Base-by-base conservation (phyloP, 176 grass and related monocot genomes). In the Avena atlantica region DNA sequence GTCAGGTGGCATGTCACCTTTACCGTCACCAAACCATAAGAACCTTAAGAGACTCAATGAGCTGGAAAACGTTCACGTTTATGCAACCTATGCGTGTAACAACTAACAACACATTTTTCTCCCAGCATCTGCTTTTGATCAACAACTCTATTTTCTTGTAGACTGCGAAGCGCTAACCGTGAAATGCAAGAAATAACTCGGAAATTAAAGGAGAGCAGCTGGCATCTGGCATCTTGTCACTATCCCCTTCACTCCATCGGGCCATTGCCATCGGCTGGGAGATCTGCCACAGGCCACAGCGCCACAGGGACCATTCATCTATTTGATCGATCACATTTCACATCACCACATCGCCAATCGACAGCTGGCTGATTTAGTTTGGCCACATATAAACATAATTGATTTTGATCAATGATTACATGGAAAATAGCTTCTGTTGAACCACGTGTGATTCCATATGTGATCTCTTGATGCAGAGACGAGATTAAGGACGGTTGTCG, bases 11-110 rank as follows among this genome's bases (percentile, higher is more conserved):
- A 63, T 52, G 81, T 73, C 66, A 55, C 81, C 87, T 47, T 69
- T 72, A 19, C 52, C 10, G 29, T 84, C 81, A 84, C 81, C 81
- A 73, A 88, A 84, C 47, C 52, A 21, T 16, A 24, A 25, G n/a
- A 45, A 81, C 42, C 68, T 44, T 59, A 20, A 21, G 53, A 82
- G 5, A 6, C 8, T 49, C 10, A 3, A 6, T 47, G 56, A 79
- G 31, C 63, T 29, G 50, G 15, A 45, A 23, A 19, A 70, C 29
- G 49, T 53, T 1, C 81, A 73, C 60, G 87, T 84, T 77, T 16
- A 66, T 34, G 13, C 51, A 10, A 23, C 25, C n/a, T 9, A 79
- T n/a, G 37, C 13, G 37, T 48, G 68, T 6, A 24, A 50, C 4
- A 40, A 60, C 36, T 4, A 24, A 50, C 4, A 40, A 60, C 36